Conservation (phyloP, 1,139 yeast species). For the Nakaseomyces sp. region DNA sequence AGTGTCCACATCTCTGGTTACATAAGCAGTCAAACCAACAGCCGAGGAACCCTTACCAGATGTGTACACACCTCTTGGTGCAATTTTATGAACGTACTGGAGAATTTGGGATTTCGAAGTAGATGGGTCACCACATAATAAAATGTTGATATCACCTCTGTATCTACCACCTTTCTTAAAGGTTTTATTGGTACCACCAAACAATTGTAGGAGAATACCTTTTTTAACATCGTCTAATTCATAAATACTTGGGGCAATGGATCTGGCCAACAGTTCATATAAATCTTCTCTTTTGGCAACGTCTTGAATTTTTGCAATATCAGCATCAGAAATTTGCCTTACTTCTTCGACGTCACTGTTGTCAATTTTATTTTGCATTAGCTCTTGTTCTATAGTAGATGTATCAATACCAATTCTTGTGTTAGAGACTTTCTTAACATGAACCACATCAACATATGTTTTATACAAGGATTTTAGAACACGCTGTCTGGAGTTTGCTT, state of each 20-base stretch:
- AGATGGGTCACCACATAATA: constrained; percentile 96
- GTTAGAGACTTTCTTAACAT: constrained; percentile 76
- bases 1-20: constrained; percentile 89
- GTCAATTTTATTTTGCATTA: constrained; percentile 35
- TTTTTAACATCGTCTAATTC: constrained; percentile 96
- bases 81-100: constrained; percentile 91
- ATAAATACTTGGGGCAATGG: constrained; percentile 90
- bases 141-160: constrained; percentile 87
- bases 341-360: constrained; percentile 57
- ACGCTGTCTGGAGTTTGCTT: constrained; percentile 79
- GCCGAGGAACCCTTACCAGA: constrained; percentile 99
- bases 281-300: constrained; percentile 64
- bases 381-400: constrained; percentile 56
- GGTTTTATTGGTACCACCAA: constrained; percentile 90
- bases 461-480: constrained; percentile 77
- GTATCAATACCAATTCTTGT: constrained; percentile 75
- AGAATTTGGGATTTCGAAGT: constrained; percentile 91
- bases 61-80: constrained; percentile 96
- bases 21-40: constrained; percentile 95
- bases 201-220: constrained; percentile 82
- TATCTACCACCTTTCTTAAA: constrained; percentile 88
- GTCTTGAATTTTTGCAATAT: constrained; percentile 53
- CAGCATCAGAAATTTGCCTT: constrained; percentile 59
- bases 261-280: constrained; percentile 81
- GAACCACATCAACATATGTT: constrained; percentile 91